These are phyloP conservation scores for Diaporthe sp. DNA, from an alignment of 2,329 filamentous ascomycete species.

Conservation along the genomic window DNA sequence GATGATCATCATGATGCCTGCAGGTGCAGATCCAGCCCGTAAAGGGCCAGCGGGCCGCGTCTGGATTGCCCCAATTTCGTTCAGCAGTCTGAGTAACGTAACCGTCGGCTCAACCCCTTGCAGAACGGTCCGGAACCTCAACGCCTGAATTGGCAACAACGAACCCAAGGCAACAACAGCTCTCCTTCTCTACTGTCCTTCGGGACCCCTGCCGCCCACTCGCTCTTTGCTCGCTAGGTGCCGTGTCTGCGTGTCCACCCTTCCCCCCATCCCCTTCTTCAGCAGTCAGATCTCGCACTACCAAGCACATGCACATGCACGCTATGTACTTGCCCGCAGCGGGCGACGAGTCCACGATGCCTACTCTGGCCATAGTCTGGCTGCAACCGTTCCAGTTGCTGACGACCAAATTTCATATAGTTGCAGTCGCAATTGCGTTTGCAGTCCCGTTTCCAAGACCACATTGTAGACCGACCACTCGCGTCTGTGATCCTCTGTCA, in stretches of 20 bases:
- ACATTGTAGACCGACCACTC: not conserved
- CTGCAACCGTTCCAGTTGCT: not conserved
- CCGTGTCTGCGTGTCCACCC: not conserved
- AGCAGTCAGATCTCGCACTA: conserved; percentile 9
- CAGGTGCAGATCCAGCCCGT: conserved; percentile 27
- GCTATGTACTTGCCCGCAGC: not conserved
- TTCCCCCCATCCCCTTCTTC: not conserved
- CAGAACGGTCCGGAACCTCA: conserved; percentile 27
- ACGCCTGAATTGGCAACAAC: not conserved
- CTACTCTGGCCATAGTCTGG: not conserved
- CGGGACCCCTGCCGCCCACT: not conserved
- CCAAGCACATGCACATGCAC: not conserved
- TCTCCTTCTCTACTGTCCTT: not conserved
- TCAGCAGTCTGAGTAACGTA: conserved; percentile 11
- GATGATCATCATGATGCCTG: conserved; percentile 23
- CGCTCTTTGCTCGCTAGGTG: not conserved
- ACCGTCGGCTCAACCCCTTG: conserved; percentile 19
- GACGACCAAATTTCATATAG: not conserved
- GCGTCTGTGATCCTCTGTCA: not conserved
- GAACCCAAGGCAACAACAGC: not conserved
- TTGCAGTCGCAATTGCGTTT: not conserved
- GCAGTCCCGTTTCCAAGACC: not conserved
- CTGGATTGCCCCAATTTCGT: conserved; percentile 27
- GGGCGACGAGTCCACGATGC: not conserved
- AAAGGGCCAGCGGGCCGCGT: conserved; percentile 19